phyloP scores from a whole-genome alignment of 306 rosid species.

The Glycyrrhiza uralensis region DNA sequence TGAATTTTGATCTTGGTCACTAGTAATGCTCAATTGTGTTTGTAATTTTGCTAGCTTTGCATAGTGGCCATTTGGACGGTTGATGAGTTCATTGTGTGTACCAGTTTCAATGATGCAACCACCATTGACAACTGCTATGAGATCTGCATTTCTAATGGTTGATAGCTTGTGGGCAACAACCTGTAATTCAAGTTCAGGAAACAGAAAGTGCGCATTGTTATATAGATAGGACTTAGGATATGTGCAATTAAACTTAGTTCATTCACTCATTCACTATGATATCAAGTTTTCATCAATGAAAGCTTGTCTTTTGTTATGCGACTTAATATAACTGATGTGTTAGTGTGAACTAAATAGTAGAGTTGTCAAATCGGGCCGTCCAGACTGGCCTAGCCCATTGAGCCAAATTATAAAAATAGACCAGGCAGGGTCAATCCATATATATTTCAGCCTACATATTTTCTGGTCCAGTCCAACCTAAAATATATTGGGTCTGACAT shows the following conservation, averaged over 20 bases:
- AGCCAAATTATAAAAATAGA: too few relatives aligned
- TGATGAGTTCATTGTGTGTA: constrained; percentile 68
- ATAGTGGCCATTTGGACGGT: constrained; percentile 59
- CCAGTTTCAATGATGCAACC: constrained; percentile 79
- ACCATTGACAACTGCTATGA: constrained; percentile 66
- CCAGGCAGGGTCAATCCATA: too few relatives aligned
- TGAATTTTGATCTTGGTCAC: constrained; percentile 54
- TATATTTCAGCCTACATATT: too few relatives aligned
- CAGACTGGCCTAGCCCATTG: too few relatives aligned
- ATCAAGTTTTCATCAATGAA: not conserved
- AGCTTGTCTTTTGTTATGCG: not conserved
- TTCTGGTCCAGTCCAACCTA: too few relatives aligned
- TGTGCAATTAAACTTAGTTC: not conserved
- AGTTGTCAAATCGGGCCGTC: too few relatives aligned
- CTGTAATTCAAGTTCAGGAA: constrained; percentile 51
- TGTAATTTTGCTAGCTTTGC: constrained; percentile 79
- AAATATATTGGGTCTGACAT: too few relatives aligned
- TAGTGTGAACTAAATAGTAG: not conserved
- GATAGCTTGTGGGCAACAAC: constrained; percentile 96
- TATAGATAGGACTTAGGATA: not conserved
- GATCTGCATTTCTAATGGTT: constrained; percentile 84
- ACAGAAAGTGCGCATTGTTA: not conserved
- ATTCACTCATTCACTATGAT: not conserved
- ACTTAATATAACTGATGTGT: not conserved
- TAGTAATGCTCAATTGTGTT: constrained; percentile 61